A percentile compares a stretch with the other conserved stretches of the same genome.
Conservation (phyloP, 2,329 filamentous ascomycete genomes). For the Aspergillus intermedius region DNA sequence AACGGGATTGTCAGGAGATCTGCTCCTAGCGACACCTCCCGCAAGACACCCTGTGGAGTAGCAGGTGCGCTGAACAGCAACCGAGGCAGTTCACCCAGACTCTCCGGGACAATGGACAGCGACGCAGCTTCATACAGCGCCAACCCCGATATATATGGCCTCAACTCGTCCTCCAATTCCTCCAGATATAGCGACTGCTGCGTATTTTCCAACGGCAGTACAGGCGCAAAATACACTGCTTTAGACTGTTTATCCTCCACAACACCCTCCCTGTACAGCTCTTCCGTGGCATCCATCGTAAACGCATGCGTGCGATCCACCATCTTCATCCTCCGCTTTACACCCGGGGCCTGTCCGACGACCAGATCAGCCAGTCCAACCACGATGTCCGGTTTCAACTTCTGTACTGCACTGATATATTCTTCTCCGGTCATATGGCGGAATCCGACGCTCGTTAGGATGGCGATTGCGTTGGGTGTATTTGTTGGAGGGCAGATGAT, state of each 20-base stretch:
- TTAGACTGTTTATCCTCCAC: constrained; percentile 19
- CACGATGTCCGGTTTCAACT: constrained; percentile 71
- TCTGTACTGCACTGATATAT: constrained; percentile 59
- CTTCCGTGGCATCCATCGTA: constrained; percentile 61
- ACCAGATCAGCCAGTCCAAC: constrained; percentile 71
- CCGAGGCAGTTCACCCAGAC: constrained; percentile 60
- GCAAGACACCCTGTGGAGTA: constrained; percentile 70
- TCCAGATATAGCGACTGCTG: constrained; percentile 76
- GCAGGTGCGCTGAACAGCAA: constrained; percentile 64
- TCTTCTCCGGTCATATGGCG: constrained; percentile 60
- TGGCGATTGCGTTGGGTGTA: constrained; percentile 62
- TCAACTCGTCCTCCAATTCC: constrained; percentile 59
- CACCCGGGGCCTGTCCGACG: constrained; percentile 51
- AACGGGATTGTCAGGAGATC: constrained; percentile 78
- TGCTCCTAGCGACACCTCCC: constrained; percentile 67
- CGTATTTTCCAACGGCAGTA: constrained; percentile 68
- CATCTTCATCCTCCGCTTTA: constrained; percentile 75
- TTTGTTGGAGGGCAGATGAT: constrained; percentile 64
- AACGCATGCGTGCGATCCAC: constrained; percentile 78
- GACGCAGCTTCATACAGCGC: constrained; percentile 71
- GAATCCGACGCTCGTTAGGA: constrained; percentile 85
- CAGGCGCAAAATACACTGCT: constrained; percentile 55
- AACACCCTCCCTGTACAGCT: constrained; percentile 31
- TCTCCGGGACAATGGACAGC: constrained; percentile 58
- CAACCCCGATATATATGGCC: constrained; percentile 57